Evolutionary conservation across 2,329 filamentous ascomycete genomes (phyloP).

Genomic region (Xylariaceae sp.): DNA sequence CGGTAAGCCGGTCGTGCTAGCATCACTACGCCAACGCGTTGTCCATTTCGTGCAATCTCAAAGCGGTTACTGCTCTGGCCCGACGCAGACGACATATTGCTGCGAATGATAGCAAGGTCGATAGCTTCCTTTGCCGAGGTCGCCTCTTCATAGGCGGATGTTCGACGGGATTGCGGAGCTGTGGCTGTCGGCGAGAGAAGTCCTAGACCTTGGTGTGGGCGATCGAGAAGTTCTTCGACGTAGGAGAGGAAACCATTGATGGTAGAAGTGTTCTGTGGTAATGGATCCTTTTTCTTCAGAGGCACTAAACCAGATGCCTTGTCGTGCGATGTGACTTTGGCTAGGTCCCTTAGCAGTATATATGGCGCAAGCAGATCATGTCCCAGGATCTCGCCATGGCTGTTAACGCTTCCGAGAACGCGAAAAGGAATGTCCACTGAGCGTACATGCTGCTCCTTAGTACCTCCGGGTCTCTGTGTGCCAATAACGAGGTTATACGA

Average conservation of each 20-base stretch:
- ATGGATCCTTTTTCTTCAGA: constrained; percentile 22
- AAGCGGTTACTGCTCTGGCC: constrained; percentile 87
- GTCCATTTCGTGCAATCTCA: constrained; percentile 89
- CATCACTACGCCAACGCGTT: constrained; percentile 84
- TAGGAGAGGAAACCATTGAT: constrained; percentile 70
- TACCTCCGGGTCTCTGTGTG: constrained; percentile 77
- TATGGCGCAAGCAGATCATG: constrained; percentile 96
- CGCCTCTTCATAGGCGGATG: constrained; percentile 51
- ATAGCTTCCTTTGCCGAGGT: constrained; percentile 77
- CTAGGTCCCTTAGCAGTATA: constrained; percentile 80
- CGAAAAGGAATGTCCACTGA: constrained; percentile 92
- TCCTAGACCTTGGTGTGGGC: constrained; percentile 52
- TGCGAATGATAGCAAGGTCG: constrained; percentile 83
- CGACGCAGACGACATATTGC: constrained; percentile 63
- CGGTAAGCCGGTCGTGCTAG: constrained; percentile 84
- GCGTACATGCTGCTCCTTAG: constrained; percentile 76
- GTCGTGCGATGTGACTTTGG: constrained; percentile 56
- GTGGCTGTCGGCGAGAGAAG: constrained; percentile 71
- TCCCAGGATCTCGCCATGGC: constrained; percentile 79
- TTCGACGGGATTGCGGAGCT: constrained; percentile 48
- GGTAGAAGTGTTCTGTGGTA: constrained; percentile 31
- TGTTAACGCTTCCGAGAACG: constrained; percentile 88
- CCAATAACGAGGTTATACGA: constrained; percentile 87
- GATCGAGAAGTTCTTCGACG: constrained; percentile 68
- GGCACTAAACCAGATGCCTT: constrained; percentile 21